Conservation (phyloP, 2,329 filamentous ascomycete genomes). For the Fusarium continuum region DNA sequence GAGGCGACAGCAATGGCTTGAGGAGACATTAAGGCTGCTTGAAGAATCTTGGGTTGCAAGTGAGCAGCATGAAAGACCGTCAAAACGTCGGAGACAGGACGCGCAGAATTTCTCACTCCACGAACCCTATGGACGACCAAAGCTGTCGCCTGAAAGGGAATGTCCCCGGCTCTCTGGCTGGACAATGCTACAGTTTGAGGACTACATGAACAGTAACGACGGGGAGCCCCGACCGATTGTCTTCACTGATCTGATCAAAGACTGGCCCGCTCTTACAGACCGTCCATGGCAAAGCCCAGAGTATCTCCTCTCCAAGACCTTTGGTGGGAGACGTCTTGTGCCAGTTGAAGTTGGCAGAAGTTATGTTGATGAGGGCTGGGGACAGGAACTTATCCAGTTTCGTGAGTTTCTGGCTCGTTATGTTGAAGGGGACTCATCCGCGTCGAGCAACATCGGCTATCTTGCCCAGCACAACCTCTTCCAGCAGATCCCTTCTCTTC, state of each 20-base stretch:
- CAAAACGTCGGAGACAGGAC: constrained; percentile 33
- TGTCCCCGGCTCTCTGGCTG: constrained; percentile 51
- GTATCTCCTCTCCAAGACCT: constrained; percentile 79
- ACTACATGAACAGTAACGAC: constrained; percentile 61
- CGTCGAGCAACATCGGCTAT: constrained; percentile 67
- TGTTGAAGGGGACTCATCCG: constrained; percentile 53
- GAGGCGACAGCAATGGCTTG: constrained; percentile 58
- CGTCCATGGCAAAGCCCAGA: constrained; percentile 75
- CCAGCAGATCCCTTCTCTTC: constrained; percentile 78
- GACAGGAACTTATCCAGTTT: constrained; percentile 82
- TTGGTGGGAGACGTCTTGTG: constrained; percentile 80
- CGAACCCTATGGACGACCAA: constrained; percentile 46
- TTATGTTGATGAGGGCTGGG: constrained; percentile 88
- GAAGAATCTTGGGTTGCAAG: constrained; percentile 41
- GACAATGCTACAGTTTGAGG: constrained; percentile 68
- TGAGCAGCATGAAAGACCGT: constrained; percentile 26
- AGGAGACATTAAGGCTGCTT: constrained; percentile 59
- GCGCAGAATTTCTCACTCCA: constrained; percentile 38
- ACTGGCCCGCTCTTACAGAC: constrained; percentile 80
- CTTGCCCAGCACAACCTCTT: constrained; percentile 93
- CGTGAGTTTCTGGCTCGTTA: constrained; percentile 72
- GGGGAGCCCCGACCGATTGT: constrained; percentile 69
- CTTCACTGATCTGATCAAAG: constrained; percentile 67
- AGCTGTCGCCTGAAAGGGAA: constrained; percentile 30
- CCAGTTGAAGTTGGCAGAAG: constrained; percentile 87